These are phyloP conservation scores for Talaromyces trachyspermus DNA, from an alignment of 495 filamentous ascomycete species.

Conservation along the genomic window DNA sequence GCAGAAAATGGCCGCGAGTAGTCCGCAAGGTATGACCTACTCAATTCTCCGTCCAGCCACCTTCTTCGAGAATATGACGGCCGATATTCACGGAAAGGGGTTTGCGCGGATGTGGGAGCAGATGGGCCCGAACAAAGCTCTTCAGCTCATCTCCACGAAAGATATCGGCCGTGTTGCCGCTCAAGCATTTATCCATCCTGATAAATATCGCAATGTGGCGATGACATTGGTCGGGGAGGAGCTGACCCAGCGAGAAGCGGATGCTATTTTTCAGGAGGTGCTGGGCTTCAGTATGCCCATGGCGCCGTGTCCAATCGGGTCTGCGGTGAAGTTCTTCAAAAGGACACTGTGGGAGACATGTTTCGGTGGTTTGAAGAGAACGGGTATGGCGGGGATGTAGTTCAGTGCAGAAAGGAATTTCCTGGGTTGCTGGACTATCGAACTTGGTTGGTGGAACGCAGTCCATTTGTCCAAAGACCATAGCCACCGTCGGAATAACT, in stretches of 20 bases:
- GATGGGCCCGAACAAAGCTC: slow-evolving; percentile 36
- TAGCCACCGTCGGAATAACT: neutral
- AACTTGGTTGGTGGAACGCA: slow-evolving; percentile 53
- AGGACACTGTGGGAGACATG: slow-evolving; percentile 49
- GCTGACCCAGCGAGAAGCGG: slow-evolving; percentile 43
- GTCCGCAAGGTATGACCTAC: slow-evolving; percentile 42
- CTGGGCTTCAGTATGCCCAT: slow-evolving; percentile 43
- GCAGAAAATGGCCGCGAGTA: slow-evolving; percentile 26
- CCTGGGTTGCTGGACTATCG: slow-evolving; percentile 50
- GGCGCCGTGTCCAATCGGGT: slow-evolving; percentile 16
- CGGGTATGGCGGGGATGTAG: slow-evolving; percentile 55
- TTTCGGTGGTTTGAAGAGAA: slow-evolving; percentile 56
- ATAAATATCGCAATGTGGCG: slow-evolving; percentile 35
- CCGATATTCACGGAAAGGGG: slow-evolving; percentile 51
- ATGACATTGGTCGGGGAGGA: slow-evolving; percentile 55
- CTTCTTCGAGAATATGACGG: slow-evolving; percentile 60
- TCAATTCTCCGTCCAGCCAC: slow-evolving; percentile 54
- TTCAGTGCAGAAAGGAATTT: slow-evolving; percentile 39
- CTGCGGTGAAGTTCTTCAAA: slow-evolving; percentile 24
- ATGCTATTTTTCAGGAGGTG: slow-evolving; percentile 40
- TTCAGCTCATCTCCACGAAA: slow-evolving; percentile 50
- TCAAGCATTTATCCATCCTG: slow-evolving; percentile 46
- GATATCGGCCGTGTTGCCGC: slow-evolving; percentile 63
- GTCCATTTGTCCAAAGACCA: slow-evolving; percentile 25
- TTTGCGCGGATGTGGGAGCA: slow-evolving; percentile 48